Evolutionary conservation across 352 stramenopile species (phyloP), one percentile per base, ranked within the genome.

Genomic region (Poterioochromonas sp.): DNA sequence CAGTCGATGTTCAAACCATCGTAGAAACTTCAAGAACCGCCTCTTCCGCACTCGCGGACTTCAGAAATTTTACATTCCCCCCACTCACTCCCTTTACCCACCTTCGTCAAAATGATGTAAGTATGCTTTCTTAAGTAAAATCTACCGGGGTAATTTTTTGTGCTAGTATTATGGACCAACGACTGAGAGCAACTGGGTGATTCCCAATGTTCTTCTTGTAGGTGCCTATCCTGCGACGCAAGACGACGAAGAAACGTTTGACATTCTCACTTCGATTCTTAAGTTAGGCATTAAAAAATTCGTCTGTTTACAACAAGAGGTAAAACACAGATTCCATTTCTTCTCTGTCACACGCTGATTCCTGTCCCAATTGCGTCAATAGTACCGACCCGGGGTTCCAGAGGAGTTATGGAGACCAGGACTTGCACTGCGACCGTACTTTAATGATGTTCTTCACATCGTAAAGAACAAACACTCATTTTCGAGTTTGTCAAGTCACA

Each of bases 131-230:
- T 26, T 58, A 15, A 26, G 15, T 15, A 58, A 15, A 15, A 58
- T 58, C 15, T 26, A 58, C 47, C 15, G 47, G 15, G 26, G 15
- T 26, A 26, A 26, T 58, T 58, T 26, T 65, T 65, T 8, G 5
- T n/a, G 12, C 15, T 71, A 76, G 5, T 88, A 88, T 74, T 70
- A 79, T 0, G 85, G 85, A 0, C 85, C 85, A n/a, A 89, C 85
- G 29, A 82, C 84, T 44, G 85, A 89, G 69, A 85, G 76, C 20
- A 89, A 89, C 79, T 89, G 85, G 85, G 85, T 89, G 0, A 64
- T 89, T 18, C 85, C 84, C 26, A 84, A 83, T 20, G 54, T 78
- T 8, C 79, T 89, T 0, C 73, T 89, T 20, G 81, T 86, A 15
- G 85, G 85, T 35, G 85, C 85, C 12, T 89, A 89, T 80, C 85